Base-by-base conservation (phyloP, 495 filamentous ascomycete genomes). In the Talaromyces nanjingensis region DNA sequence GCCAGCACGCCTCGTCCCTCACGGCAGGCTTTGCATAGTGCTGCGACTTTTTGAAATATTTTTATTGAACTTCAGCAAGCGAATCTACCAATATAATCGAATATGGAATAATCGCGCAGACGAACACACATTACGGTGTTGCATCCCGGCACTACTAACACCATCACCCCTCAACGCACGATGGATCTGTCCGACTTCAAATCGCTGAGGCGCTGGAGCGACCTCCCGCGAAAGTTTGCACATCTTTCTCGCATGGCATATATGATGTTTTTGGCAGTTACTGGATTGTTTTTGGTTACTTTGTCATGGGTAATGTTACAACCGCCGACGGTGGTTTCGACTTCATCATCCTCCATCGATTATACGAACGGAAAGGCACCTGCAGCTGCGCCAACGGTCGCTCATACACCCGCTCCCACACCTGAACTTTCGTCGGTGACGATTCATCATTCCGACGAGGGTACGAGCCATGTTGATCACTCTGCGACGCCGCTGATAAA, bases 371-470 rank as follows among this genome's bases (percentile, higher is more conserved):
- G 31, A 9, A 59, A 29, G 53, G 27, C 11, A 2, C 53, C 53
- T n/a, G 53, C 53, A 56, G 53, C 53, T 16, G 53, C 53, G 27
- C 53, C 53, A 1, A 29, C 53, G 16, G 53, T 29, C 4, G 16
- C 16, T 25, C 27, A 25, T 2, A 49, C 45, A 6, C 60, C 60
- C 11, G 6, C 27, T 20, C 45, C 60, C 9, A 62, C 60, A 9
- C 42, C 60, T 11, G 60, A 62, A 34, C 60, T 62, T n/a, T 62
- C 60, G n/a, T 62, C 60, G 2, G 42, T 62, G 7, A 62, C 60
- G 4, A 47, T 62, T 14, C 60, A 62, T 20, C 60, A 62, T 12
- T 47, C 42, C 11, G 60, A 49, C 20, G 60, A 62, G 33, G 60
- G 60, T 7, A 49, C 60, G 18, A 62, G 60, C 24, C 60, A 62